Evolutionary conservation across 1,284 basidiomycete species (phyloP), one percentile per base, ranked within the genome.

Genomic region (Leccinum insolens): DNA sequence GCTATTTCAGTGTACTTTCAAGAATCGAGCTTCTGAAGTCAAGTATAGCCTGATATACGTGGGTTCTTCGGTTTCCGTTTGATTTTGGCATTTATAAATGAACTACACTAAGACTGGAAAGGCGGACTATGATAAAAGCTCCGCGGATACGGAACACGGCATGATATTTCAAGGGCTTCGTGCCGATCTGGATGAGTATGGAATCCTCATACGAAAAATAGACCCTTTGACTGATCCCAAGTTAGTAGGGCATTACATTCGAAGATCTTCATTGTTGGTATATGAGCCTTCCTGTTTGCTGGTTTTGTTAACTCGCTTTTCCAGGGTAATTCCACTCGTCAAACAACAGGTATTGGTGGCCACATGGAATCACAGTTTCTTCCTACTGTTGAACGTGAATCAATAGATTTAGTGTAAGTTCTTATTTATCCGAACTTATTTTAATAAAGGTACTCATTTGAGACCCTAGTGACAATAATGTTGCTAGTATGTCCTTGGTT

Each of bases 361-460:
- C 95, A 97, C 74, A 88, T 98, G 78, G 89, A 94, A 3, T 91
- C 94, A 0, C 84, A 94, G 7, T 98, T 98, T 77, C 96, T 99
- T 68, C 95, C 95, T 1, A 99, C 96, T 0, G 95, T 99, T 1
- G 96, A 99, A 78, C 88, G 96, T 69, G 96, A 99, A 80, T 94
- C 93, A 0, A 91, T 98, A 68, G 96, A 98, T 80, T 80, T 95
- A 9, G 89, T 93, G 88, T 93, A 77, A 79, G 88, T 79, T 25
- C n/a, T n/a, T n/a, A 25, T 25, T 25, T 25, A 3, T 25, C 25
- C 22, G n/a, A n/a, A n/a, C 22, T 25, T 25, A 25, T 25, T 25
- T 3, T n/a, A n/a, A n/a, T n/a, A n/a, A 25, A 25, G 6, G 1
- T 65, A 12, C 65, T 68, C 20, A 65, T 22, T 1, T 11, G 7